phyloP scores from a whole-genome alignment of 495 filamentous ascomycete species.

The Lasiosphaeriaceae sp. region DNA sequence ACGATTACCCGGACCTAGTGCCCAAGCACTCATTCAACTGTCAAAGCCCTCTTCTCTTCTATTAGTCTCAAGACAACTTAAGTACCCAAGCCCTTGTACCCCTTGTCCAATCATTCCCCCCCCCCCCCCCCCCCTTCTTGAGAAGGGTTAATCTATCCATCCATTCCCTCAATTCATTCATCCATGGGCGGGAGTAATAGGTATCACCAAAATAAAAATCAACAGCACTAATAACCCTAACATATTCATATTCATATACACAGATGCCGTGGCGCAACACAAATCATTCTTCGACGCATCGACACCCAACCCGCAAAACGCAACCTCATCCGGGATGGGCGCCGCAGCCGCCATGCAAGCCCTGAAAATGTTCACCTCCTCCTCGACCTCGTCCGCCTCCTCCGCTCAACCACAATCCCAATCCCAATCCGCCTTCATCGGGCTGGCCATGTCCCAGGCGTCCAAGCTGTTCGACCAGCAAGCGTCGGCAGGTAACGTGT shows the following conservation, averaged over 20 bases:
- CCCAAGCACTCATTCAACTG: too few species aligned
- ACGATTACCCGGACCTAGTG: too few species aligned
- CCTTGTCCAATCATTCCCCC: too few species aligned
- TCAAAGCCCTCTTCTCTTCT: neutral
- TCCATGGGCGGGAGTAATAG: too few species aligned
- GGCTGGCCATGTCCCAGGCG: slow-evolving; percentile 51
- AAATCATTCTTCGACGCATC: slow-evolving; percentile 44
- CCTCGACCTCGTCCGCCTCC: slow-evolving; percentile 9
- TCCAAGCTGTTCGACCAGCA: slow-evolving; percentile 52
- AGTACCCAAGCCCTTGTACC: too few species aligned
- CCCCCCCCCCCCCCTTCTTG: too few species aligned
- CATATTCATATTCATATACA: neutral
- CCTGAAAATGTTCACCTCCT: slow-evolving; percentile 55
- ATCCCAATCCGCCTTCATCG: slow-evolving; percentile 43
- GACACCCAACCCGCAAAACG: slow-evolving; percentile 22
- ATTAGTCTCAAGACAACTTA: too few species aligned
- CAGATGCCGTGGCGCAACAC: slow-evolving; percentile 54
- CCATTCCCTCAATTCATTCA: too few species aligned
- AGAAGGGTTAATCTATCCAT: too few species aligned
- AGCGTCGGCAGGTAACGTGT: slow-evolving; percentile 43
- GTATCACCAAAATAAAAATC: too few species aligned
- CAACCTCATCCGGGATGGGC: slow-evolving; percentile 46
- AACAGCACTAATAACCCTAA: slow-evolving; percentile 5
- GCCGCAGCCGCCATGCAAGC: slow-evolving; percentile 65
- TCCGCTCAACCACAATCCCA: slow-evolving; percentile 7